A percentile compares a stretch with the other conserved stretches of the same genome.
These are phyloP conservation scores for Quercus glauca DNA, from an alignment of 306 rosid species.

Conservation along the genomic window DNA sequence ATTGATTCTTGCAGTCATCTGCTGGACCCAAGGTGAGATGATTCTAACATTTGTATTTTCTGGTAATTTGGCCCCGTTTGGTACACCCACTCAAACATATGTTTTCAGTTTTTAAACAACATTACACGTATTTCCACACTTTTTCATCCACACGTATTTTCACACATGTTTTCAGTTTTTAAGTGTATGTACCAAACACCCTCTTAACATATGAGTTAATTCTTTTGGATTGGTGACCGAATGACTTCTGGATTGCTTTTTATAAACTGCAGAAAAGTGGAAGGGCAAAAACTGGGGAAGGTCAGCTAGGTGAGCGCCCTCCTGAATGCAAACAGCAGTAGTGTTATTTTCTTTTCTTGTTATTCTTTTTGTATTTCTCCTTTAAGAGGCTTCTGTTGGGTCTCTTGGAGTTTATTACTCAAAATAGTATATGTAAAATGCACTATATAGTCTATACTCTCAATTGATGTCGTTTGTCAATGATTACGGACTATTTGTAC, in stretches of 20 bases:
- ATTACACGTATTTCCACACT: too few relatives aligned
- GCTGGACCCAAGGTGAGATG: conserved; percentile 22
- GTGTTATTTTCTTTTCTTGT: neutral
- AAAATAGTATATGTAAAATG: neutral
- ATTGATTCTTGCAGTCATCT: conserved; percentile 16
- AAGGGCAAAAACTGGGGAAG: conserved; percentile 15
- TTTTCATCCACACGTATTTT: too few relatives aligned
- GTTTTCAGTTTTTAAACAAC: too few relatives aligned
- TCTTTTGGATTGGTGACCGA: neutral
- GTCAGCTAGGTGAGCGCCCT: conserved; percentile 39
- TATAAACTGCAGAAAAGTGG: conserved; percentile 33
- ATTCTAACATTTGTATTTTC: neutral
- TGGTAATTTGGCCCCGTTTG: too few relatives aligned
- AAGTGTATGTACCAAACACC: too few relatives aligned
- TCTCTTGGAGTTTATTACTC: neutral
- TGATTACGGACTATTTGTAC: neutral
- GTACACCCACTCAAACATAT: too few relatives aligned
- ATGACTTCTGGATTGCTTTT: neutral
- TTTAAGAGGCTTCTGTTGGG: conserved; percentile 4
- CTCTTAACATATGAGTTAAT: neutral
- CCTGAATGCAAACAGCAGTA: conserved; percentile 55
- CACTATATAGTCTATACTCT: neutral
- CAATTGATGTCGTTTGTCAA: neutral
- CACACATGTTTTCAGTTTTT: too few relatives aligned
- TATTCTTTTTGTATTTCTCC: neutral